These are phyloP conservation scores for Musa acuminata DNA, from an alignment of 176 grass and related monocot species.

Conservation along the genomic window DNA sequence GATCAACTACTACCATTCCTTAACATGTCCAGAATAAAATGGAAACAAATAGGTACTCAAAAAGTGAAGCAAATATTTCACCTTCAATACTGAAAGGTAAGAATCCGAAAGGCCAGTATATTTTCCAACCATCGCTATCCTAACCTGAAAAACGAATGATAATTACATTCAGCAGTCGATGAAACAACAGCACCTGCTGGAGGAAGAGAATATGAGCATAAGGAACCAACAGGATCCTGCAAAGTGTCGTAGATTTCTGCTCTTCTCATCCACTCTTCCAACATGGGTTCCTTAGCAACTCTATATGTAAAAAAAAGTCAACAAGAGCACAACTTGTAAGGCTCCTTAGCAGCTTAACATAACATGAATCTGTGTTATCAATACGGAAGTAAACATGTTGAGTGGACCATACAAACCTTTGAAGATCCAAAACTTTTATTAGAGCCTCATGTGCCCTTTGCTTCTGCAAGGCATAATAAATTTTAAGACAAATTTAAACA, in stretches of 20 bases:
- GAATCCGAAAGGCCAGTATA: slow-evolving; percentile 43
- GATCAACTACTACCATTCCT: background rate
- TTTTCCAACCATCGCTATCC: slow-evolving; percentile 46
- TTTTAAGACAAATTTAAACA: background rate
- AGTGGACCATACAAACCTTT: slow-evolving; percentile 29
- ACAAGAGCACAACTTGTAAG: background rate
- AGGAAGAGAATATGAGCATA: slow-evolving; percentile 1
- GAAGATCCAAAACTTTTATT: slow-evolving; percentile 70
- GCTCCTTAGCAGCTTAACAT: background rate
- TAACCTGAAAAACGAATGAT: slow-evolving; percentile 23
- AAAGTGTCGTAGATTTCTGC: slow-evolving; percentile 29
- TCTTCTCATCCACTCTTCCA: slow-evolving; percentile 32
- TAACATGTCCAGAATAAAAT: background rate
- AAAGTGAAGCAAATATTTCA: background rate
- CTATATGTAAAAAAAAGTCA: background rate
- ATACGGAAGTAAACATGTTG: background rate
- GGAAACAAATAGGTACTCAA: background rate
- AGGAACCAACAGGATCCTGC: slow-evolving; percentile 36
- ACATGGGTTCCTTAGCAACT: slow-evolving; percentile 23
- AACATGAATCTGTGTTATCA: background rate
- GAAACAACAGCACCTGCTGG: slow-evolving; percentile 1
- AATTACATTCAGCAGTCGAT: slow-evolving; percentile 1
- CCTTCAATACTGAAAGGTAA: slow-evolving; percentile 49
- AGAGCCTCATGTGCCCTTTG: slow-evolving; percentile 96
- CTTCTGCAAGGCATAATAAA: slow-evolving; percentile 34